These are phyloP conservation scores for Helminthosporium solani DNA, from an alignment of 2,329 filamentous ascomycete species.

Conservation along the genomic window DNA sequence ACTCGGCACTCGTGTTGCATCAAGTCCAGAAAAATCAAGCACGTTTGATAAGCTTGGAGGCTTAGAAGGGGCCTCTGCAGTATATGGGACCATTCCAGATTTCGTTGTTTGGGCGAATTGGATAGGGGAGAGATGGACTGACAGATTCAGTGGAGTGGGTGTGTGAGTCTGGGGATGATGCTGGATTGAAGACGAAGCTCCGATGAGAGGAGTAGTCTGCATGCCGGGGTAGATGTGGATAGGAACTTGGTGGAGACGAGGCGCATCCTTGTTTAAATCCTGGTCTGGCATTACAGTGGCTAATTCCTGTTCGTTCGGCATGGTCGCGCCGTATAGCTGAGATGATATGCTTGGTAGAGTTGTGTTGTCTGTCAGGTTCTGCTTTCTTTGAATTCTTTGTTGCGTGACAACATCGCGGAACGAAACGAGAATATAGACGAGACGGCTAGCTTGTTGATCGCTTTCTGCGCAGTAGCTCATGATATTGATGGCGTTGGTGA, in stretches of 20 bases:
- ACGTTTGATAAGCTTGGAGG: slow-evolving; percentile 36
- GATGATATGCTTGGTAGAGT: slow-evolving; percentile 37
- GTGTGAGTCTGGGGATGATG: slow-evolving; percentile 8
- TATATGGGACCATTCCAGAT: slow-evolving; percentile 5
- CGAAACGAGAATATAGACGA: slow-evolving; percentile 41
- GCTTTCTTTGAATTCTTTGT: slow-evolving; percentile 31
- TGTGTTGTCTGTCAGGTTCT: slow-evolving; percentile 22
- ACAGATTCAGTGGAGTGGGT: slow-evolving; percentile 21
- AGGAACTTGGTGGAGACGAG: slow-evolving; percentile 35
- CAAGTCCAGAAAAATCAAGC: slow-evolving; percentile 41
- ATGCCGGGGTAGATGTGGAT: slow-evolving; percentile 41
- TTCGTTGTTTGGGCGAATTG: slow-evolving; percentile 21
- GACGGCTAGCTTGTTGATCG: slow-evolving; percentile 43
- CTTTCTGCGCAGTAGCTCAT: slow-evolving; percentile 45
- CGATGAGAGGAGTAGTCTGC: slow-evolving; percentile 30
- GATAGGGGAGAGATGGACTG: slow-evolving; percentile 33
- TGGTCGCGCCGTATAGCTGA: slow-evolving; percentile 32
- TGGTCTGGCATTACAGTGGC: background rate
- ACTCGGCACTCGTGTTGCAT: slow-evolving; percentile 34
- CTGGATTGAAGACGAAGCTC: slow-evolving; percentile 12
- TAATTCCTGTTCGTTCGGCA: slow-evolving; percentile 11
- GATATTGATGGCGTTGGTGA: slow-evolving; percentile 41
- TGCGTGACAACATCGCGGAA: slow-evolving; percentile 42
- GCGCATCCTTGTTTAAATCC: slow-evolving; percentile 17
- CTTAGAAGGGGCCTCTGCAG: slow-evolving; percentile 12